Base-by-base conservation (phyloP, 139 green algal species). In the Limnomonas spitsbergensis region DNA sequence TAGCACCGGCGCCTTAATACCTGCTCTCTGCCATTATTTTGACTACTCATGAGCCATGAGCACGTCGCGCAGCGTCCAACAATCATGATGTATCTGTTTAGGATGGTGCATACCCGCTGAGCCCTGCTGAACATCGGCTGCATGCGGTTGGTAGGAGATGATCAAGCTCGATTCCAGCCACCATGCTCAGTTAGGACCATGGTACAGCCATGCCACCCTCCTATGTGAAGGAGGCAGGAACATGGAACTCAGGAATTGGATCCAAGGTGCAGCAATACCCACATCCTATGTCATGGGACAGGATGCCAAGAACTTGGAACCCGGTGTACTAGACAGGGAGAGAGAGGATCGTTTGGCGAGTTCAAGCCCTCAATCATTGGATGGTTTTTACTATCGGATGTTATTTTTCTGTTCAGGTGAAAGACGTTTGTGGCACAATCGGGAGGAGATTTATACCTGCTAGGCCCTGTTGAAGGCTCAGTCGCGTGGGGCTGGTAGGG, bases 331-430 rank as follows among this genome's bases (percentile, higher is more conserved):
- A 61, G 20, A 61, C 20, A 20, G 14, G 14, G 47, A 29, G 14
- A 61, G 47, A 61, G 47, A 61, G 20, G 20, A 29, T 61, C 20
- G 47, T 20, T 61, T 29, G 14, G 47, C 20, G 14, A 61, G 20
- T 61, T 14, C 47, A 61, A 29, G 14, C 20, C 47, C 20, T 61
- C 47, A 61, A 61, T 14, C 47, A 61, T 61, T 61, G 20, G 47
- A 29, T 20, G 14, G 20, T 61, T 61, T 61, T 61, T 61, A 61
- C 14, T 20, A 20, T 61, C 47, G 14, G 47, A 61, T 29, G 14
- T 61, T 61, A 14, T 61, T 61, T 61, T 61, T 61, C 47, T 20
- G 47, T n/a, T n/a, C n/a, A n/a, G n/a, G n/a, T n/a, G n/a, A n/a
- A n/a, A n/a, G n/a, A n/a, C n/a, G n/a, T n/a, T n/a, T n/a, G n/a